These are phyloP conservation scores for Borealophlyctis nickersoniae DNA, from an alignment of 192 early-diverging fungal genomes.

Conservation along the genomic window DNA sequence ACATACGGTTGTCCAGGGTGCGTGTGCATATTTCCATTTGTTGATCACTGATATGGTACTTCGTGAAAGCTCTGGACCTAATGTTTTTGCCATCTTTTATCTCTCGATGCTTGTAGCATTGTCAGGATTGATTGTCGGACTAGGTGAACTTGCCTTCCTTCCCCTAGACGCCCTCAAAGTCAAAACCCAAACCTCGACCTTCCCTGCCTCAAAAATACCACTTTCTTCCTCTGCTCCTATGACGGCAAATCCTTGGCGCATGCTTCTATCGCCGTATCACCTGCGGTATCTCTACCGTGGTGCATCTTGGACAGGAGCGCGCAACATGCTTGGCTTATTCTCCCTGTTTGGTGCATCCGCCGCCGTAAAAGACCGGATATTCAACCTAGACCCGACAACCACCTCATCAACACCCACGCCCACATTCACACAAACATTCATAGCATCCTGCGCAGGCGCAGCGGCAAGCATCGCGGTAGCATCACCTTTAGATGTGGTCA, in stretches of 20 bases:
- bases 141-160: conserved; percentile 86
- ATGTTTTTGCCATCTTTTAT: too few relatives aligned
- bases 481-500: conserved; percentile 91
- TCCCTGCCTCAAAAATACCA: too few relatives aligned
- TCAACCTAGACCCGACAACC: conserved; percentile 71
- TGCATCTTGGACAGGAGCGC: conserved; percentile 83
- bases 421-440: conserved; percentile 86
- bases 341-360: conserved; percentile 88
- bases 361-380: conserved; percentile 83
- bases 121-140: conserved; percentile 72
- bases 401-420: conserved; percentile 32
- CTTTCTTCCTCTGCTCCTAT: neutral
- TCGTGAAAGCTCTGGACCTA: neutral
- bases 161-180: conserved; percentile 92
- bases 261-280: neutral
- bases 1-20: conserved; percentile 81
- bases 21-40: neutral
- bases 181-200: conserved; percentile 68
- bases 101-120: conserved; percentile 13
- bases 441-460: conserved; percentile 82
- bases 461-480: conserved; percentile 84
- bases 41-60: neutral
- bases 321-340: conserved; percentile 91
- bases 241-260: neutral
- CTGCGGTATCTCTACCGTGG: conserved; percentile 46